Conservation (phyloP, 1,139 yeast genomes). For the Geotrichum klebahnii region DNA sequence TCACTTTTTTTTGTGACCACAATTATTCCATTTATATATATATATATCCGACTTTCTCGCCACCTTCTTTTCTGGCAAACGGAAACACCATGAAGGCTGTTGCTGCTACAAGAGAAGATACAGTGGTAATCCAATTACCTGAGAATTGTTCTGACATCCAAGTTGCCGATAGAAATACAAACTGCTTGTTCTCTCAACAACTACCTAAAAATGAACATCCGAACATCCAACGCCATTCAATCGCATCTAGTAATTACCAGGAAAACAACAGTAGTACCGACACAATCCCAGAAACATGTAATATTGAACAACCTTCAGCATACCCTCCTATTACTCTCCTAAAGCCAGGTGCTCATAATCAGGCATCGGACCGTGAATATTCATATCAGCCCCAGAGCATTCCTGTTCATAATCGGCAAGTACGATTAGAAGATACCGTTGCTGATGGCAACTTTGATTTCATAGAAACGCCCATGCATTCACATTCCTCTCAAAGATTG, state of each 20-base stretch:
- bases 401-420: background rate
- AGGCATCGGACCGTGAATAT: background rate
- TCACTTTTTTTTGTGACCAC: too few relatives aligned
- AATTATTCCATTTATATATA: too few relatives aligned
- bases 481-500: too few relatives aligned
- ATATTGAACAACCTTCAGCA: conserved; percentile 6
- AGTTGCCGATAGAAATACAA: background rate
- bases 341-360: conserved; percentile 12
- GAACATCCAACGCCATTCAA: too few relatives aligned
- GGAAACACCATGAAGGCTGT: conserved; percentile 3
- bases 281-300: conserved; percentile 13
- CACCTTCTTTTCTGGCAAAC: too few relatives aligned
- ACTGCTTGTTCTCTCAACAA: too few relatives aligned
- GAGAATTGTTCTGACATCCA: background rate
- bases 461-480: too few relatives aligned
- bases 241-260: background rate
- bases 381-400: background rate
- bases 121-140: conserved; percentile 3
- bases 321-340: conserved; percentile 10
- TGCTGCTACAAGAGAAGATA: conserved; percentile 1
- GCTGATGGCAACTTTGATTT: conserved; percentile 2
- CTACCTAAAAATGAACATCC: too few relatives aligned
- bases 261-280: conserved; percentile 13
- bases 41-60: too few relatives aligned
- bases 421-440: conserved; percentile 14